A percentile compares a stretch with the other conserved stretches of the same genome.
Conservation (phyloP, 2,329 filamentous ascomycete species). For the Talaromyces piceae region DNA sequence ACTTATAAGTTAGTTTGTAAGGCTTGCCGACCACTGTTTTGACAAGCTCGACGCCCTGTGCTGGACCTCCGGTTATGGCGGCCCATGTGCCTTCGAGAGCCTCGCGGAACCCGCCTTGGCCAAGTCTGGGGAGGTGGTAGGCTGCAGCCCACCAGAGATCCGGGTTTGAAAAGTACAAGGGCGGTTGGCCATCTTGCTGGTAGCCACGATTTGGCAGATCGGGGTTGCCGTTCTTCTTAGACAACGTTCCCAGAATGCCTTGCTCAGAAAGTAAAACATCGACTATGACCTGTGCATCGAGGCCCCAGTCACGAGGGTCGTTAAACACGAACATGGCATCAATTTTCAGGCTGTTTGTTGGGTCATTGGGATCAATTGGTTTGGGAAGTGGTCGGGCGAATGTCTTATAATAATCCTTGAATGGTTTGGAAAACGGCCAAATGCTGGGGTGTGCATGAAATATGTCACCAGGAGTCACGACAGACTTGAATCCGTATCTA, state of each 20-base stretch:
- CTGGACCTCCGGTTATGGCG: conserved; percentile 55
- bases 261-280: conserved; percentile 72
- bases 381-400: conserved; percentile 31
- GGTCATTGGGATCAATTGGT: conserved; percentile 33
- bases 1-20: conserved; percentile 66
- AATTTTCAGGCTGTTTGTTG: conserved; percentile 58
- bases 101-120: conserved; percentile 83
- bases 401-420: conserved; percentile 54
- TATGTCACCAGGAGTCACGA: conserved; percentile 81
- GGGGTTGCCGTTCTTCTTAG: conserved; percentile 59
- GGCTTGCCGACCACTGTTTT: conserved; percentile 79
- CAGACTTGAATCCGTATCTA: conserved; percentile 68
- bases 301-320: conserved; percentile 90
- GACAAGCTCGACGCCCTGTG: conserved; percentile 48
- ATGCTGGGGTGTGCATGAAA: conserved; percentile 64
- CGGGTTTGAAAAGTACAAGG: conserved; percentile 79
- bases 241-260: conserved; percentile 78
- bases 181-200: conserved; percentile 72
- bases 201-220: conserved; percentile 67
- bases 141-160: conserved; percentile 84
- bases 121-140: conserved; percentile 78
- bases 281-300: conserved; percentile 76
- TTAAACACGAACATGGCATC: conserved; percentile 92
- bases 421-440: conserved; percentile 73
- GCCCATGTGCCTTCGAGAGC: conserved; percentile 75